Percentiles rank a stretch among this genome's conserved stretches.
phyloP scores from a whole-genome alignment of 1,284 basidiomycete species.

The Mycena sp. region DNA sequence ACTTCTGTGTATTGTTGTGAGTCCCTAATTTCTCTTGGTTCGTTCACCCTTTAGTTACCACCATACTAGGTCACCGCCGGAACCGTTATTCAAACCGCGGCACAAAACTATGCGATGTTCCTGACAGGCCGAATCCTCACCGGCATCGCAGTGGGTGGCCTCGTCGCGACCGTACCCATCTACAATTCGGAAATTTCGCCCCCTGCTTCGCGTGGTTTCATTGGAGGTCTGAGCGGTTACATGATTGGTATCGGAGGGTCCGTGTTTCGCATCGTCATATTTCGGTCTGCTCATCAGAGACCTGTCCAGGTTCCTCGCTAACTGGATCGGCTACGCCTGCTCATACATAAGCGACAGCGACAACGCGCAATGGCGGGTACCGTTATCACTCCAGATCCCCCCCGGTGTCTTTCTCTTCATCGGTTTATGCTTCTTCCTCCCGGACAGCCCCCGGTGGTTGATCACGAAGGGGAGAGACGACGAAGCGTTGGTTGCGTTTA shows the following conservation, averaged over 20 bases:
- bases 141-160: constrained; percentile 32
- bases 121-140: constrained; percentile 29
- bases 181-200: constrained; percentile 35
- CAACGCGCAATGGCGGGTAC: constrained; percentile 31
- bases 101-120: constrained; percentile 33
- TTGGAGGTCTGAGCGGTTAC: constrained; percentile 30
- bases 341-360: constrained; percentile 14
- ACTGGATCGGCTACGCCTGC: constrained; percentile 31
- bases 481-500: no score
- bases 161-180: constrained; percentile 32
- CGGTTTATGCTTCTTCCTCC: no score
- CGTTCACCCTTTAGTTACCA: not conserved
- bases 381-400: constrained; percentile 29
- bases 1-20: constrained; percentile 26
- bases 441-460: no score
- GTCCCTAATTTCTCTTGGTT: not conserved
- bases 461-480: no score
- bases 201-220: constrained; percentile 28
- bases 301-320: not conserved
- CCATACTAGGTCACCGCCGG: constrained; percentile 24
- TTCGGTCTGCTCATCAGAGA: no score
- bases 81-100: constrained; percentile 33
- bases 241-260: constrained; percentile 31
- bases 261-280: no score
- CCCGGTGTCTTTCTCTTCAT: constrained; percentile 30